Conservation (phyloP, 352 stramenopile genomes). For the Globisporangium nagaii region DNA sequence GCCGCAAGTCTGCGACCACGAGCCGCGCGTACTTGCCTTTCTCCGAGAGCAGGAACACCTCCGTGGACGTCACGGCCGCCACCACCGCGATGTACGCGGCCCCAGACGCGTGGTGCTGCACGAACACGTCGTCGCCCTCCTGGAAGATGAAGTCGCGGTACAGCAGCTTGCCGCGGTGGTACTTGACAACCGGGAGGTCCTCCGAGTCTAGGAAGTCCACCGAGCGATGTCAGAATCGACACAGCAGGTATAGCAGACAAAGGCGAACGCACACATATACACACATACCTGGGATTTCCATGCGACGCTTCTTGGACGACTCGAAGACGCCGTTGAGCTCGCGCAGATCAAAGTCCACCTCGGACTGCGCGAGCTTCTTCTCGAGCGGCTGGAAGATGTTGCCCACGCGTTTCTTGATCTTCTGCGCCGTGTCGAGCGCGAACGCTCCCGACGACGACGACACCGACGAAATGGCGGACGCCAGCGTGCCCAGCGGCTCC, state of each 20-base stretch:
- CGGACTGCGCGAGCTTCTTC: conserved; percentile 61
- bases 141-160: conserved; percentile 76
- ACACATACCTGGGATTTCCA: conserved; percentile 27
- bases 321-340: conserved; percentile 49
- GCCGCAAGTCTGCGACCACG: conserved; percentile 70
- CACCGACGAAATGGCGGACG: not conserved
- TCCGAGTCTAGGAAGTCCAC: conserved; percentile 24
- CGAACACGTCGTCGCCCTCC: conserved; percentile 73
- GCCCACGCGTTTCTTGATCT: conserved; percentile 64
- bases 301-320: conserved; percentile 61
- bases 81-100: conserved; percentile 68
- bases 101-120: conserved; percentile 51
- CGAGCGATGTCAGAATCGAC: not conserved
- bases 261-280: not conserved
- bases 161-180: conserved; percentile 70
- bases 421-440: conserved; percentile 48
- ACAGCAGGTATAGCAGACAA: not conserved
- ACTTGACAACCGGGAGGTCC: conserved; percentile 43
- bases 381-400: conserved; percentile 68
- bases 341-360: conserved; percentile 68
- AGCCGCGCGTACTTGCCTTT: conserved; percentile 76
- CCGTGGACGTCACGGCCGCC: conserved; percentile 56
- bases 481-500: not conserved
- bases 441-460: conserved; percentile 5
- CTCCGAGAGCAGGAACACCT: conserved; percentile 76